Conservation (phyloP, 2,329 filamentous ascomycete species). For the Fonsecaea pedrosoi region DNA sequence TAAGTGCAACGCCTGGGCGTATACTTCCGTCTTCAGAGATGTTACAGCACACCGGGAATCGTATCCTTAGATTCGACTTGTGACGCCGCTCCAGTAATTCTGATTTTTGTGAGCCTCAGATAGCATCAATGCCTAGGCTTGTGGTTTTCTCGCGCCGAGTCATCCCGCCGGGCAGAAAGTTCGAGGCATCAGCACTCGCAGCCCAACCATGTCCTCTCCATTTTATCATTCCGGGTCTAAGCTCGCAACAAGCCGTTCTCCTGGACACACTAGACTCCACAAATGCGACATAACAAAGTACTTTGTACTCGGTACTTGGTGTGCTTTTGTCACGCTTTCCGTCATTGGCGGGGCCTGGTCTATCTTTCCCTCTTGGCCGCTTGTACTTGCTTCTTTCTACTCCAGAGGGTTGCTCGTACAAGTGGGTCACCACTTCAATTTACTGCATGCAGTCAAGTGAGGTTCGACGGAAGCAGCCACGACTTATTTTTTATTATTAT, state of each 20-base stretch:
- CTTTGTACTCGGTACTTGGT: not conserved
- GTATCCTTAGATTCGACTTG: not conserved
- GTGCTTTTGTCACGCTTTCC: not conserved
- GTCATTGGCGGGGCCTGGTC: not conserved
- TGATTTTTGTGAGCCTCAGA: not conserved
- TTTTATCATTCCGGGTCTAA: not conserved
- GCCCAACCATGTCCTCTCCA: not conserved
- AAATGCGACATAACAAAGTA: not conserved
- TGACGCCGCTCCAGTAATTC: not conserved
- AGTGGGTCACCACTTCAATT: not conserved
- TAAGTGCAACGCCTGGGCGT: not conserved
- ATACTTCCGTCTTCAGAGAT: not conserved
- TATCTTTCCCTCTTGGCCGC: not conserved
- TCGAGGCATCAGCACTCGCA: not conserved
- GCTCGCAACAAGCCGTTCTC: not conserved
- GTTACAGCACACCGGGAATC: not conserved
- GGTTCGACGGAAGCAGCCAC: not conserved
- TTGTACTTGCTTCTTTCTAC: conserved; percentile 1
- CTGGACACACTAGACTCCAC: not conserved
- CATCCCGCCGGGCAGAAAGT: conserved; percentile 2
- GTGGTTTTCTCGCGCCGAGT: not conserved
- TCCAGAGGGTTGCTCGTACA: not conserved
- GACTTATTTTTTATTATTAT: not conserved
- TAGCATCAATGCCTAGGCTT: not conserved
- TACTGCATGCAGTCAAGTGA: not conserved